Conservation (phyloP, 2,329 filamentous ascomycete genomes). For the Thelonectria rubi region DNA sequence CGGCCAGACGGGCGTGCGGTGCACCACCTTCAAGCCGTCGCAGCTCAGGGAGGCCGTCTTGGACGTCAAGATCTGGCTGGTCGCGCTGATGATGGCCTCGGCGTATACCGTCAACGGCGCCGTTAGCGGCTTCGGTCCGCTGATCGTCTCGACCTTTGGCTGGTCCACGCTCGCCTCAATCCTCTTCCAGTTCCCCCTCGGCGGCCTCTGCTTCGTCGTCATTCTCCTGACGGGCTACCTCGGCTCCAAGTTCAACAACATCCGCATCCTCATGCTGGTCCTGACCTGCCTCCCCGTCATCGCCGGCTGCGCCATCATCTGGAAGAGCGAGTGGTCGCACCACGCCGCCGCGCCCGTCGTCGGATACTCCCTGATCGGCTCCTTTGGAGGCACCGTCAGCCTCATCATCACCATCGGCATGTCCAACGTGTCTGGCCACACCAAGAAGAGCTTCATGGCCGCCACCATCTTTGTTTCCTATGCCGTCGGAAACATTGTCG, state of each 20-base stretch:
- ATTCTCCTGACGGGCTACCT: slow-evolving; percentile 75
- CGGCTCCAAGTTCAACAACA: slow-evolving; percentile 66
- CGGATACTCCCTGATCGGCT: slow-evolving; percentile 77
- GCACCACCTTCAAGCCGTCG: slow-evolving; percentile 65
- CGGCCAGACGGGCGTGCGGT: slow-evolving; percentile 71
- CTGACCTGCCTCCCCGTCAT: slow-evolving; percentile 77
- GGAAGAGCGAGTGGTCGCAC: slow-evolving; percentile 72
- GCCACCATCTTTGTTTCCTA: slow-evolving; percentile 79
- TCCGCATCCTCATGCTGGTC: slow-evolving; percentile 71
- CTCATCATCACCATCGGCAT: slow-evolving; percentile 61
- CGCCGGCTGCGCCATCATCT: slow-evolving; percentile 77
- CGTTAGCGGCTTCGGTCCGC: slow-evolving; percentile 73
- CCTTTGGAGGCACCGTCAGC: slow-evolving; percentile 76
- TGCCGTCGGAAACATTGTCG: slow-evolving; percentile 79
- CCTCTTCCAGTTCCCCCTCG: slow-evolving; percentile 78
- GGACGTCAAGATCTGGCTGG: slow-evolving; percentile 71
- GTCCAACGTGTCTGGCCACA: slow-evolving; percentile 78
- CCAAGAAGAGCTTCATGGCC: slow-evolving; percentile 81
- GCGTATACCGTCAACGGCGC: slow-evolving; percentile 78
- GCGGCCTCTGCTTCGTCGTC: slow-evolving; percentile 71
- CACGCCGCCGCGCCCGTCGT: slow-evolving; percentile 72
- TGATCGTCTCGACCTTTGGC: slow-evolving; percentile 78
- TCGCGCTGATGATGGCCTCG: slow-evolving; percentile 74
- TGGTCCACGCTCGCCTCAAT: slow-evolving; percentile 71
- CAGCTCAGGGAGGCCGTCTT: slow-evolving; percentile 67